Conservation (phyloP, 495 filamentous ascomycete species). For the Aspergillus sclerotiicarbonarius region DNA sequence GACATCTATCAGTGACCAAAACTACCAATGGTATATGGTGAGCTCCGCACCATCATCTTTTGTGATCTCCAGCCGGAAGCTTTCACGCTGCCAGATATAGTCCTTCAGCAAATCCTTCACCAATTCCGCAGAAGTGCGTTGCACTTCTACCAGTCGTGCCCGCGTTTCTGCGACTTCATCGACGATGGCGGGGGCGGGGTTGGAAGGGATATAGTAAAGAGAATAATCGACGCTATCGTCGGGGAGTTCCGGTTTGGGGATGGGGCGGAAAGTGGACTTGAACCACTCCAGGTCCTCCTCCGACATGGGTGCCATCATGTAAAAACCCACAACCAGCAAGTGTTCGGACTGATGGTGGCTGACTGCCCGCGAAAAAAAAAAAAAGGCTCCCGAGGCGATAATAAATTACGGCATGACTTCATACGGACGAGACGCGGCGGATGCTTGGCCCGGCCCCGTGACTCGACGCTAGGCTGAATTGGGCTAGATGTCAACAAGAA, state of each 20-base stretch:
- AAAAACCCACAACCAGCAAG: neutral
- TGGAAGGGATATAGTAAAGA: conserved; percentile 61
- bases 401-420: conserved; percentile 36
- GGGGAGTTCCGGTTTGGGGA: conserved; percentile 69
- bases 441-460: conserved; percentile 25
- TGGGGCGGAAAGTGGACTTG: conserved; percentile 47
- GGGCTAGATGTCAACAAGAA: conserved; percentile 47
- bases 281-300: conserved; percentile 51
- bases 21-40: neutral
- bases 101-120: conserved; percentile 63
- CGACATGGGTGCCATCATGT: conserved; percentile 43
- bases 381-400: conserved; percentile 6
- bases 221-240: conserved; percentile 89
- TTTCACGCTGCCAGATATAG: conserved; percentile 94
- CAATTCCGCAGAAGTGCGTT: conserved; percentile 62
- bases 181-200: conserved; percentile 40
- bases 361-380: neutral
- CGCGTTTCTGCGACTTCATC: conserved; percentile 54
- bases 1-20: conserved; percentile 1
- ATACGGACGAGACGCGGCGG: conserved; percentile 36
- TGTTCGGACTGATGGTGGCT: neutral
- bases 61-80: conserved; percentile 60
- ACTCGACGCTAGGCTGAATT: conserved; percentile 30
- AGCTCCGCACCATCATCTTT: conserved; percentile 54
- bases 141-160: conserved; percentile 64